phyloP scores from a whole-genome alignment of 148 eudicot genomes.

The Nepenthes gracilis region DNA sequence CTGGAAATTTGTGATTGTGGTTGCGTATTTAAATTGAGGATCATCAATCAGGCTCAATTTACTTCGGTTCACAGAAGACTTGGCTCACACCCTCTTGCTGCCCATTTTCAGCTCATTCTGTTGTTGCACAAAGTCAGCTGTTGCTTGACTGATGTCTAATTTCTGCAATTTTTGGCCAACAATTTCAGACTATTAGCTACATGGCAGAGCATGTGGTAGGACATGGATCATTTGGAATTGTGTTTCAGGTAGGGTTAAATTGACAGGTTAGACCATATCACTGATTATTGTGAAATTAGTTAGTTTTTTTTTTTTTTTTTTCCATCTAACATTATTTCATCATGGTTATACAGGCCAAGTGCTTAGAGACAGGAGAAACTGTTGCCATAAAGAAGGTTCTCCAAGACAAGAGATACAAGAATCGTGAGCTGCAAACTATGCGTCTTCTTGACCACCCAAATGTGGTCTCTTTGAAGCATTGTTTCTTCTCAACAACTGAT shows the following conservation, averaged over 20 bases:
- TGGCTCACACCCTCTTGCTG: background rate
- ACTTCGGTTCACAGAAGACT: background rate
- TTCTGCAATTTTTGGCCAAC: background rate
- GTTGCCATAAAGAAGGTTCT: slow-evolving; percentile 82
- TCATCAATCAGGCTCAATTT: background rate
- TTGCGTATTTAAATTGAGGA: too few species aligned
- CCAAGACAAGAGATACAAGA: slow-evolving; percentile 79
- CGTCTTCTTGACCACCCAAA: slow-evolving; percentile 70
- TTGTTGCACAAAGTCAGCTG: too few species aligned
- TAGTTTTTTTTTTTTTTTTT: background rate
- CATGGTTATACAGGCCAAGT: slow-evolving; percentile 41
- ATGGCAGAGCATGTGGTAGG: slow-evolving; percentile 53
- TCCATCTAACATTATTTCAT: background rate
- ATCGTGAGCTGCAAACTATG: slow-evolving; percentile 71
- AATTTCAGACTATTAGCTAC: slow-evolving; percentile 36
- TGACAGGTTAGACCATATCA: background rate
- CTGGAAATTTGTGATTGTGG: too few species aligned
- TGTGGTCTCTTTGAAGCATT: slow-evolving; percentile 59
- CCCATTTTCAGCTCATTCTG: too few species aligned
- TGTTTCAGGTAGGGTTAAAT: slow-evolving; percentile 25
- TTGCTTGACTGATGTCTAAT: too few species aligned
- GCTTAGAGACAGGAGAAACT: slow-evolving; percentile 77
- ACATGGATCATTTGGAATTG: slow-evolving; percentile 46
- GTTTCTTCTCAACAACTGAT: slow-evolving; percentile 74
- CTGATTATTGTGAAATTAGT: background rate